Conservation (phyloP, 1,284 basidiomycete genomes). For the Leccinum laetum region DNA sequence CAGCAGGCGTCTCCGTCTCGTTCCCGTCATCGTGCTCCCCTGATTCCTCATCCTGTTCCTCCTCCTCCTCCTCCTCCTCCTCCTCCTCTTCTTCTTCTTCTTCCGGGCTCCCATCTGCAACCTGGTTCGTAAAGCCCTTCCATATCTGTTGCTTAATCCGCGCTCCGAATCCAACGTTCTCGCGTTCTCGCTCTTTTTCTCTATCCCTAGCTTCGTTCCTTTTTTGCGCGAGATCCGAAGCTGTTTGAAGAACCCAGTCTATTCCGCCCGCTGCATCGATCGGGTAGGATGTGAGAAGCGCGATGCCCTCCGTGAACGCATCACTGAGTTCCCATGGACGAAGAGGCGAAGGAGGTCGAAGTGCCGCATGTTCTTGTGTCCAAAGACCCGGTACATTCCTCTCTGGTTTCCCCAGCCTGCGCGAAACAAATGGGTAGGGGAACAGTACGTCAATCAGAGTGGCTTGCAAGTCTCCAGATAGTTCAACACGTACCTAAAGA, state of each 20-base stretch:
- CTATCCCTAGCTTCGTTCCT: constrained; percentile 41
- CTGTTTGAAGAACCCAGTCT: constrained; percentile 67
- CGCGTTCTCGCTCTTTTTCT: constrained; percentile 30
- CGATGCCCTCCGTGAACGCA: constrained; percentile 65
- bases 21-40: constrained; percentile 42
- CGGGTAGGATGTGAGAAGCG: constrained; percentile 64
- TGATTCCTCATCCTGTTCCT: constrained; percentile 36
- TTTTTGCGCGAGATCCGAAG: constrained; percentile 55
- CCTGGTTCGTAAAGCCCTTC: constrained; percentile 62
- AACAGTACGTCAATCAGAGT: neutral
- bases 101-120: constrained; percentile 37
- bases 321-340: constrained; percentile 58
- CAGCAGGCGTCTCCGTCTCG: constrained; percentile 41
- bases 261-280: constrained; percentile 64
- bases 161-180: constrained; percentile 47
- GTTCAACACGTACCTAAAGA: constrained; percentile 50
- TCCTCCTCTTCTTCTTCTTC: constrained; percentile 14
- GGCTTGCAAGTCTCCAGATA: neutral
- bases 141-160: constrained; percentile 64
- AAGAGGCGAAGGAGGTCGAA: constrained; percentile 45
- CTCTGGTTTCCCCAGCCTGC: constrained; percentile 54
- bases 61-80: constrained; percentile 22
- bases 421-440: neutral
- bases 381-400: constrained; percentile 51
- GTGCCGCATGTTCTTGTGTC: constrained; percentile 43